A percentile compares a stretch with the other conserved stretches of the same genome.
Conservation (phyloP, 139 green algal species). For the Yamagishiella unicocca region DNA sequence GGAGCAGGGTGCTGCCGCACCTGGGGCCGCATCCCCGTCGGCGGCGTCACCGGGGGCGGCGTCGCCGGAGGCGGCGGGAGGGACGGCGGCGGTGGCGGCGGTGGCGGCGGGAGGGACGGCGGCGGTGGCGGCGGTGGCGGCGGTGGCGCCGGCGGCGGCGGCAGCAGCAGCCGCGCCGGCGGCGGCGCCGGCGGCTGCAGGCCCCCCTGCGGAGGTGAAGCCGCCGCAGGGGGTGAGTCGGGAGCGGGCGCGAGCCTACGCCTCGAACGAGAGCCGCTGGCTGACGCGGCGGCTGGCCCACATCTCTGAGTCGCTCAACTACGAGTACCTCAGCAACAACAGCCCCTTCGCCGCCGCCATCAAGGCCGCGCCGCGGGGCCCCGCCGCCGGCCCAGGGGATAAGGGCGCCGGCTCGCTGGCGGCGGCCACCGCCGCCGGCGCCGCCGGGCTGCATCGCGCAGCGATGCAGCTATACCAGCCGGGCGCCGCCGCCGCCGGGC, state of each 20-base stretch:
- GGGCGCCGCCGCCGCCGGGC: background rate
- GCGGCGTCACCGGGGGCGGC: background rate
- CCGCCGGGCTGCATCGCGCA: no score
- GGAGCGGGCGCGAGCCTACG: background rate
- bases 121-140: background rate
- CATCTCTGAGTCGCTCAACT: conserved; percentile 25
- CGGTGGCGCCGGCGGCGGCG: background rate
- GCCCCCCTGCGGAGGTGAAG: background rate
- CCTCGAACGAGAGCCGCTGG: conserved; percentile 15
- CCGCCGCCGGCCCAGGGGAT: background rate
- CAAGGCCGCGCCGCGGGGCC: background rate
- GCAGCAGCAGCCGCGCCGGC: background rate
- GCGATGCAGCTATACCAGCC: no score
- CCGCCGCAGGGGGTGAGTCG: background rate
- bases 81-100: background rate
- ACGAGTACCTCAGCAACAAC: conserved; percentile 2
- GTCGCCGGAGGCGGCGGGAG: no score
- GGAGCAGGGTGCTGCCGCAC: no score
- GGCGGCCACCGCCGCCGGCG: no score
- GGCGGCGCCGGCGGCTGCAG: background rate
- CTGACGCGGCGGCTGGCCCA: conserved; percentile 8
- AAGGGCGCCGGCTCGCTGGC: background rate
- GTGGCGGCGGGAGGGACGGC: background rate
- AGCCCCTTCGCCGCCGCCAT: conserved; percentile 1
- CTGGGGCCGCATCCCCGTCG: background rate